Evolutionary conservation across 2,329 filamentous ascomycete species (phyloP), one percentile per base, ranked within the genome.

Genomic region (Fusarium caatingaense): DNA sequence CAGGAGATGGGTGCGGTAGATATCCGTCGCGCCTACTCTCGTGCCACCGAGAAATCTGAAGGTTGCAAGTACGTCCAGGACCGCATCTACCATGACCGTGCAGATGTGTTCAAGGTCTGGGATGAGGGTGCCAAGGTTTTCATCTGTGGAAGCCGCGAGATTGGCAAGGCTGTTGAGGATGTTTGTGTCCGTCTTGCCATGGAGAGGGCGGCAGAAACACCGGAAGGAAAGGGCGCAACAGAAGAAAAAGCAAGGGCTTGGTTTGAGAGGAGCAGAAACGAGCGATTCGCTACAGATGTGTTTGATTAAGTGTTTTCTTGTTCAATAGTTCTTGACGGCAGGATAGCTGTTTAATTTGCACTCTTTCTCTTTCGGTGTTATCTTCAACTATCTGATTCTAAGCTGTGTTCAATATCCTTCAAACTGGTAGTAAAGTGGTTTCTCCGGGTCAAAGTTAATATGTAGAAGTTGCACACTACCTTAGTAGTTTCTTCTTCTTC

Each of bases 121-220:
- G 62, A 77, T 8, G 66, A 75, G 11, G 84, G 81, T 6, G 84
- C 89, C 1, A 86, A 86, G 72, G 79, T 91, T 1, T 93, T 87
- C 72, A 85, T 92, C 3, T 93, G 91, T 75, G 91, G 91, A 6
- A 88, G 86, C 45, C 80, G 82, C 7, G 80, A 79, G 16, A 80
- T 89, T 2, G 85, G 84, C 20, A 81, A 83, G 54, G 85, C 79
- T 0, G 80, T 88, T 18, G 80, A 82, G 62, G 80, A 81, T 8
- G 79, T 80, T 9, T 78, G 75, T 47, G 59, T 83, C 18, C 74
- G 72, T 51, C 77, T 83, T 25, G 78, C 81, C 8, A 72, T 78
- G 56, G 69, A 71, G 64, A 77, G 76, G 62, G 74, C 74, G 28
- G 71, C 75, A 1, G 74, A 64, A 13, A 76, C 76, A 10, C 21